Percentiles rank a stretch among this genome's conserved stretches.
Conservation (phyloP, 495 filamentous ascomycete species). For the Glarea lozoyensis region DNA sequence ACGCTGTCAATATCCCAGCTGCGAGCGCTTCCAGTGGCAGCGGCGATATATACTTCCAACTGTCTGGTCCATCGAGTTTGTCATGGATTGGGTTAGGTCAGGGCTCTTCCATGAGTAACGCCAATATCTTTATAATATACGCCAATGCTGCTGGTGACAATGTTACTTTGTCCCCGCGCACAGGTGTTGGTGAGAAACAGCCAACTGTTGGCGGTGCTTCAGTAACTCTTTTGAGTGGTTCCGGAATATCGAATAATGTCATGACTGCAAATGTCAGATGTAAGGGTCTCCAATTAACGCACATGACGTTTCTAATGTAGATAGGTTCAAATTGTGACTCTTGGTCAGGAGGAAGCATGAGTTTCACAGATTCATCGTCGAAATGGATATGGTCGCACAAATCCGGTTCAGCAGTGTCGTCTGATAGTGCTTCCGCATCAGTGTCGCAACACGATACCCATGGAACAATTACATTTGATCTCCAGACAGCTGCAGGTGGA, state of each 20-base stretch:
- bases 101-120: constrained; percentile 49
- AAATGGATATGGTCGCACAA: constrained; percentile 63
- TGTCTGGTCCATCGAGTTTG: constrained; percentile 47
- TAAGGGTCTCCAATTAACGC: background rate
- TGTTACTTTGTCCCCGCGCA: constrained; percentile 57
- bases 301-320: background rate
- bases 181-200: constrained; percentile 39
- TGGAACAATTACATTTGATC: constrained; percentile 44
- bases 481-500: constrained; percentile 23
- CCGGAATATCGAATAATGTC: constrained; percentile 40
- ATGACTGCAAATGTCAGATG: constrained; percentile 55
- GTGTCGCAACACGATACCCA: constrained; percentile 53
- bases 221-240: constrained; percentile 51
- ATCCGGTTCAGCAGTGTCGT: constrained; percentile 46
- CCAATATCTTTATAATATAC: constrained; percentile 65
- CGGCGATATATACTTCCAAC: constrained; percentile 59
- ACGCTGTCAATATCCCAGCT: constrained; percentile 34
- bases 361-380: constrained; percentile 26
- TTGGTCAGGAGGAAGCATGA: constrained; percentile 26
- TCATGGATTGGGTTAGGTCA: constrained; percentile 61
- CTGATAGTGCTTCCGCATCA: constrained; percentile 33
- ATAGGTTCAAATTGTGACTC: constrained; percentile 36
- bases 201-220: constrained; percentile 44
- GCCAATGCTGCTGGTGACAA: constrained; percentile 41
- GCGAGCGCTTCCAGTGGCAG: constrained; percentile 27